phyloP scores from a whole-genome alignment of 345 rosid genomes.

The Lepidium aucheri region DNA sequence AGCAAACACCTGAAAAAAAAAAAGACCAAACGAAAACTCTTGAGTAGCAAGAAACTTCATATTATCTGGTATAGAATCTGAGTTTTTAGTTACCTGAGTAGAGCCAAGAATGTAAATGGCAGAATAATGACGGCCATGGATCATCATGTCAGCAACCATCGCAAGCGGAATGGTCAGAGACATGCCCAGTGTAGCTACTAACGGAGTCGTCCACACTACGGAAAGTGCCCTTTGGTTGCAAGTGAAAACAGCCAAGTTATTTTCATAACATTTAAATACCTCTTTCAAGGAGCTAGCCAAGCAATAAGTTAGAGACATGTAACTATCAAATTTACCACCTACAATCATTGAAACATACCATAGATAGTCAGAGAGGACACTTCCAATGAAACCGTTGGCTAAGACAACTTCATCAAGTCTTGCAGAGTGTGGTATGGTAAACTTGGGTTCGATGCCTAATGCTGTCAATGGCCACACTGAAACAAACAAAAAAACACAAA shows the following conservation, averaged over 20 bases:
- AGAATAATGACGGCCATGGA: constrained; percentile 66
- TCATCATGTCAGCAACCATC: constrained; percentile 76
- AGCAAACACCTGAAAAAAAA: constrained; percentile 65
- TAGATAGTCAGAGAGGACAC: constrained; percentile 94
- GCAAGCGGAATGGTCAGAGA: constrained; percentile 83
- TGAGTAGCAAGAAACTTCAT: background rate
- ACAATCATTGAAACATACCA: constrained; percentile 38
- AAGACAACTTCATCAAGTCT: constrained; percentile 91
- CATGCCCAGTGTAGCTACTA: constrained; percentile 72
- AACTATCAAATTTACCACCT: background rate
- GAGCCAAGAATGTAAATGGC: constrained; percentile 64
- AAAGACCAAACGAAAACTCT: background rate
- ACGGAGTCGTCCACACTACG: constrained; percentile 86
- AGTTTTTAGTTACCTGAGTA: constrained; percentile 42
- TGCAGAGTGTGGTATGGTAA: constrained; percentile 84
- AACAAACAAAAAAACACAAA: constrained; percentile 10
- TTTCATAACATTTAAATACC: background rate
- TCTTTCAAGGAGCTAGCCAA: background rate
- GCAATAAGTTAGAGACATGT: background rate
- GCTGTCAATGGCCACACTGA: constrained; percentile 97
- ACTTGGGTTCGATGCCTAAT: constrained; percentile 93
- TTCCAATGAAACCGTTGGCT: constrained; percentile 92
- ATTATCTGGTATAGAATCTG: background rate
- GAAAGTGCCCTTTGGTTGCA: constrained; percentile 58
- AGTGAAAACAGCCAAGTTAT: background rate